Evolutionary conservation across 768 basidiomycete genomes (phyloP), one percentile per base, ranked within the genome.

Genomic region (Pholiota microspora): DNA sequence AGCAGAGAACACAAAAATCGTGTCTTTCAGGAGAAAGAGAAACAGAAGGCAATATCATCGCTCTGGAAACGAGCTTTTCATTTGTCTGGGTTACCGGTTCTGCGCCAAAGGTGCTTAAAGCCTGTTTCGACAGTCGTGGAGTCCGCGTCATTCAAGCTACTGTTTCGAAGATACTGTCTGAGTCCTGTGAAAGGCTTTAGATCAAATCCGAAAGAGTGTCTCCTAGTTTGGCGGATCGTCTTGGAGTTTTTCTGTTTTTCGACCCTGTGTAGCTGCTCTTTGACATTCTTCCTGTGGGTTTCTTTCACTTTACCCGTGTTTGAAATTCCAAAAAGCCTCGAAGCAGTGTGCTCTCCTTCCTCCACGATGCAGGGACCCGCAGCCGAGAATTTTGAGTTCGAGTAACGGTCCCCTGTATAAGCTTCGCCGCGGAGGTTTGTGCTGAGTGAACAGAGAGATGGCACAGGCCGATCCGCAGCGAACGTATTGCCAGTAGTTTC

Each of bases 331-430:
- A 62, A 62, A 32, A 62, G 58, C 46, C 58, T 53, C 34, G 61
- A 59, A 9, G 61, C 50, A 12, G 58, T 54, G 25, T 62, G 61
- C 56, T 62, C 61, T 32, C 58, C 61, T 10, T 61, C 56, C 51
- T 62, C 58, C 35, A 54, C 23, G 15, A 57, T 38, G 28, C 55
- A 51, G 8, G 50, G 36, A 18, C 36, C 18, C 27, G 32, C 31
- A 23, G 21, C 24, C 34, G 38, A 18, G 9, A 31, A 7, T 2
- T 46, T 18, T 9, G 45, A 42, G 10, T 23, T 51, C 52, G 55
- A 49, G 24, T 31, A 45, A 36, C 42, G 50, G 24, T 49, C 32
- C 25, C 24, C 31, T 18, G 24, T 16, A n/a, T 24, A 42, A 51
- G 31, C 10, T 18, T 50, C 36, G 16, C 9, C 23, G 34, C 13